Base-by-base conservation (phyloP, 73 alveolate genomes). In the Paramecium pentaurelia region DNA sequence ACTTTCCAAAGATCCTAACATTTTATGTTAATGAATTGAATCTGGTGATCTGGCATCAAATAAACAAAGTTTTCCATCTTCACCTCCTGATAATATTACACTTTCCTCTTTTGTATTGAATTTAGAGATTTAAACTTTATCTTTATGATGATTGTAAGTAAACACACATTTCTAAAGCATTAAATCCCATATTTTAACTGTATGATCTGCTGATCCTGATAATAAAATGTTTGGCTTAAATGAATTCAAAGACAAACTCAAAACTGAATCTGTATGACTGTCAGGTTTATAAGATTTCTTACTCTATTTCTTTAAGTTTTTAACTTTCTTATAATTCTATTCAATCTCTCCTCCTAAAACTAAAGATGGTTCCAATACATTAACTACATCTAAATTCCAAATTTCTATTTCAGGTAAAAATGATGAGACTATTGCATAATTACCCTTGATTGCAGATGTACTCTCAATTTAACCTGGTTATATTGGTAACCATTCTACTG, bases 361-460 rank as follows among this genome's bases (percentile, higher is more conserved):
- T 22, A 93, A 59, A 38, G 96, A 95, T 2, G 99, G 99, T 92
- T 97, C 99, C 16, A 96, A 85, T 44, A 96, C 97, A 86, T 97
- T 99, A 60, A 95, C 93, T 22, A 94, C 95, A 95, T 98, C 99
- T 16, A 98, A 86, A 95, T 98, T 96, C 99, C 99, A 98, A 16
- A 98, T 95, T 93, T 98, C 99, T 5, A 98, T 97, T 44, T 97
- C 99, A 8, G 99, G 99, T 28, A 97, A 84, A 93, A 98, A 98
- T 16, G 99, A 95, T 20, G 99, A 99, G 0, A 98, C 99, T 59
- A 97, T 95, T 32, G 97, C 96, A 84, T 80, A 96, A 94, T 97
- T 98, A 22, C 98, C 97, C 77, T 94, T 97, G 22, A 49, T 12
- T n/a, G 86, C 58, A 54, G 70, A 54, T 54, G 70, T 54, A 22